These are phyloP conservation scores for Fusarium nurragi DNA, from an alignment of 2,329 filamentous ascomycete species.

Conservation along the genomic window DNA sequence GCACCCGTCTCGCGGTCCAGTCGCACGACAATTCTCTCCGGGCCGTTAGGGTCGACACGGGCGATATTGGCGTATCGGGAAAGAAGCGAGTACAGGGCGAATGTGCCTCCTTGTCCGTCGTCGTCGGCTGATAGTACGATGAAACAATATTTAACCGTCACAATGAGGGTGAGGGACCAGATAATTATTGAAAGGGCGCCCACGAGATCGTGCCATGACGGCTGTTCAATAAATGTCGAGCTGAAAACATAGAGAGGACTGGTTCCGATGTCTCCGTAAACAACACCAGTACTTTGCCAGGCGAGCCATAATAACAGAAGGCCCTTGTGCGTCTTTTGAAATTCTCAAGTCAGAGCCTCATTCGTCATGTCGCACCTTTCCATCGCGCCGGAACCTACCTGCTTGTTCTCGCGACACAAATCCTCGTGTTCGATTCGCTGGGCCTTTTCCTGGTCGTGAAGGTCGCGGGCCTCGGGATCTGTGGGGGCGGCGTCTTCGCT, in stretches of 20 bases:
- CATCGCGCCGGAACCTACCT: constrained; percentile 33
- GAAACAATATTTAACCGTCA: constrained; percentile 74
- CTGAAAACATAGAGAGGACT: constrained; percentile 77
- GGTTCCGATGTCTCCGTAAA: constrained; percentile 75
- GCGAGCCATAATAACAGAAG: constrained; percentile 57
- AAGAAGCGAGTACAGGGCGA: constrained; percentile 72
- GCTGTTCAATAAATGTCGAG: constrained; percentile 68
- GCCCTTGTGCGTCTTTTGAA: constrained; percentile 42
- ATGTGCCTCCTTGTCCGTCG: constrained; percentile 76
- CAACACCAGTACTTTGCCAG: constrained; percentile 72
- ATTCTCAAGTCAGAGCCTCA: constrained; percentile 12
- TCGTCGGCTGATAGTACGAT: constrained; percentile 74
- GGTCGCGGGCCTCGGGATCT: constrained; percentile 43
- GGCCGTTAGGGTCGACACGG: constrained; percentile 63
- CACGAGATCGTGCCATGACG: constrained; percentile 66
- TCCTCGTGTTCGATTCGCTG: constrained; percentile 45
- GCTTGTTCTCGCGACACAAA: constrained; percentile 42
- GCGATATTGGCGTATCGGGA: constrained; percentile 69
- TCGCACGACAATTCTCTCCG: constrained; percentile 61
- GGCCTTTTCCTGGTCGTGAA: constrained; percentile 45
- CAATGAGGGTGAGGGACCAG: constrained; percentile 75
- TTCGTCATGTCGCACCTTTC: background rate
- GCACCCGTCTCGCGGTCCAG: constrained; percentile 67
- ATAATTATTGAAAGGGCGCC: constrained; percentile 74
- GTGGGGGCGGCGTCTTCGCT: constrained; percentile 37